Evolutionary conservation across 768 basidiomycete genomes (phyloP), one percentile per base, ranked within the genome.

Genomic region (Psilocybe cubensis): DNA sequence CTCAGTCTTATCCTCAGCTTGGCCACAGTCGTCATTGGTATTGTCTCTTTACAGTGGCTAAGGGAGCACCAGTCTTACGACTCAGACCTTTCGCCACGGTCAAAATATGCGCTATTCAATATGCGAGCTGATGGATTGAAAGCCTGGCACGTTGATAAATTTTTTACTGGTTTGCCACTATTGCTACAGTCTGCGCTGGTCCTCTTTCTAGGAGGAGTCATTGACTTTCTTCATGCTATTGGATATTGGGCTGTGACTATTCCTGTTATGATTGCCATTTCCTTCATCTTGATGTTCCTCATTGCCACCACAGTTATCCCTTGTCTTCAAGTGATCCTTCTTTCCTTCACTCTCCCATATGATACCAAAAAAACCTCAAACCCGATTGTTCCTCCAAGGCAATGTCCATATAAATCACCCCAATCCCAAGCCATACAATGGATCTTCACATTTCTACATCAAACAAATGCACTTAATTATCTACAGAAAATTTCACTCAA

Each of bases 121-220:
- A 61, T 70, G 60, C 72, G 70, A 1, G 60, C 60, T 21, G 60
- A 67, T 20, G 70, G 64, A 8, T 51, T 72, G 24, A 25, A 58
- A 4, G 50, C 43, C 9, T 74, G 73, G 73, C 50, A 61, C 21
- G 68, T 74, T 12, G 62, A 66, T 0, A 52, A 54, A 11, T 64
- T 72, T 14, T 57, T 72, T 20, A 54, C 68, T 5, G 33, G 61
- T 3, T 62, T 74, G 3, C 71, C 69, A 1, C 45, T 72, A 1
- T 57, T 71, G 9, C 64, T 74, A 9, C 70, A 72, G 50, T 33
- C 47, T 4, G 65, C 73, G 7, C 50, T 74, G 8, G 53, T 70
- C 8, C 61, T 74, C 1, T 74, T 74, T 52, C 63, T 71, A 33
- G 51, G 57, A 4, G 71, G 69, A 3, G 23, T 72, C 8, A 48